Conservation (phyloP, 306 rosid species). For the Ochetophila trinervis region DNA sequence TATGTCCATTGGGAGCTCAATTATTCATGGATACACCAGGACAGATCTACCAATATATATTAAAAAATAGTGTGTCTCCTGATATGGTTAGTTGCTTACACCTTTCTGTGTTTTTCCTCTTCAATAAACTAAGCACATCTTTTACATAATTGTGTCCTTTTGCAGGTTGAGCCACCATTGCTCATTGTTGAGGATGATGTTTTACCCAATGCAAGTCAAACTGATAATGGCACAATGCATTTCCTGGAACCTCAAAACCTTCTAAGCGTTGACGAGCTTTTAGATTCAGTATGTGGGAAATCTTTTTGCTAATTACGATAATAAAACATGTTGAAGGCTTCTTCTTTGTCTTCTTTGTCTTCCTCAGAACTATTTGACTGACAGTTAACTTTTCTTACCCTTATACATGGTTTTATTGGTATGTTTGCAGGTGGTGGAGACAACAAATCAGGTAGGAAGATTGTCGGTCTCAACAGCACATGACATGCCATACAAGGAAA, state of each 20-base stretch:
- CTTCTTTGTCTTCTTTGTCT: no score
- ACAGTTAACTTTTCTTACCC: neutral
- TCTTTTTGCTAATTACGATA: neutral
- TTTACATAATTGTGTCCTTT: constrained; percentile 17
- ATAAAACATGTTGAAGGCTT: no score
- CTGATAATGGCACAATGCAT: constrained; percentile 25
- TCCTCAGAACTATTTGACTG: neutral
- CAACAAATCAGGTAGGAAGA: constrained; percentile 65
- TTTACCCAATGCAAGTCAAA: constrained; percentile 31
- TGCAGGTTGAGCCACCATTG: constrained; percentile 62
- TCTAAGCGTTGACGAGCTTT: constrained; percentile 65
- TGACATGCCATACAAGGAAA: constrained; percentile 75
- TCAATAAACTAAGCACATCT: neutral
- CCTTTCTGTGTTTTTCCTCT: constrained; percentile 1
- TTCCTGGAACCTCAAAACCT: constrained; percentile 38
- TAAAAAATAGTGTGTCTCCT: constrained; percentile 34
- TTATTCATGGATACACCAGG: constrained; percentile 40
- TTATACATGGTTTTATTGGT: constrained; percentile 1
- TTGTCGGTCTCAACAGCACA: constrained; percentile 53
- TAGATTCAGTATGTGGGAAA: constrained; percentile 54
- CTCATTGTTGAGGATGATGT: constrained; percentile 53
- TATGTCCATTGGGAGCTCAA: constrained; percentile 53
- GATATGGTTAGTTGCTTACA: constrained; percentile 40
- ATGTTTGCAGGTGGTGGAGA: constrained; percentile 51
- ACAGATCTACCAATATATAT: constrained; percentile 38